Percentiles rank a stretch among this genome's conserved stretches.
These are phyloP conservation scores for Pharus latifolius DNA, from an alignment of 176 grass and related monocot species.

Conservation along the genomic window DNA sequence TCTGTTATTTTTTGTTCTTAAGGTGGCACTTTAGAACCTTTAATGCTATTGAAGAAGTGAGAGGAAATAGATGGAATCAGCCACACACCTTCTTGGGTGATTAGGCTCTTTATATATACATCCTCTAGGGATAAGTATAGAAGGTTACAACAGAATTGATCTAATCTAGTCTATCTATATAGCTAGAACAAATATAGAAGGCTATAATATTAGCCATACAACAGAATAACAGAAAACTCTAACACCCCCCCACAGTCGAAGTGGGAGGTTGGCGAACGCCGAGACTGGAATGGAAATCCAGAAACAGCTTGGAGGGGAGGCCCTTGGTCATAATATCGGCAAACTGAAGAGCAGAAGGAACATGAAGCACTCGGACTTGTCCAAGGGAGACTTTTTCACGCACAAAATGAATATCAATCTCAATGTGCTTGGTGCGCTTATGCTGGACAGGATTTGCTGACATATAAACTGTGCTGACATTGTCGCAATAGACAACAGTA, in stretches of 20 bases:
- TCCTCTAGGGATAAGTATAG: no score
- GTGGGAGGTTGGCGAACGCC: neutral
- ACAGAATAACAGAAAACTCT: neutral
- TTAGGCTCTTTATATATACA: no score
- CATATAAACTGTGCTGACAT: neutral
- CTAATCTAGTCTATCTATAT: no score
- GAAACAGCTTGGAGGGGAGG: no score
- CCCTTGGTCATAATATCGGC: neutral
- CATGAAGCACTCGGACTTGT: neutral
- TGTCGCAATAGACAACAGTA: neutral
- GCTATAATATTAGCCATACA: no score
- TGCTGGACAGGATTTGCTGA: neutral
- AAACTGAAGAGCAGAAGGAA: neutral
- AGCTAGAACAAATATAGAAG: no score
- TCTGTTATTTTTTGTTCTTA: neutral
- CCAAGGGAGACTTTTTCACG: neutral
- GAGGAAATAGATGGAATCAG: no score
- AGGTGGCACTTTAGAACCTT: no score
- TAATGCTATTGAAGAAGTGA: no score
- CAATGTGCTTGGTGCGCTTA: neutral
- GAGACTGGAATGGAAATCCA: neutral
- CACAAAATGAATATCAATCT: neutral
- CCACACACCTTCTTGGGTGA: no score
- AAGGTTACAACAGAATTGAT: no score
- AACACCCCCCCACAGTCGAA: neutral